Percentiles rank a stretch among this genome's conserved stretches.
These are phyloP conservation scores for Fusarium agapanthi DNA, from an alignment of 2,329 filamentous ascomycete genomes.

Conservation along the genomic window DNA sequence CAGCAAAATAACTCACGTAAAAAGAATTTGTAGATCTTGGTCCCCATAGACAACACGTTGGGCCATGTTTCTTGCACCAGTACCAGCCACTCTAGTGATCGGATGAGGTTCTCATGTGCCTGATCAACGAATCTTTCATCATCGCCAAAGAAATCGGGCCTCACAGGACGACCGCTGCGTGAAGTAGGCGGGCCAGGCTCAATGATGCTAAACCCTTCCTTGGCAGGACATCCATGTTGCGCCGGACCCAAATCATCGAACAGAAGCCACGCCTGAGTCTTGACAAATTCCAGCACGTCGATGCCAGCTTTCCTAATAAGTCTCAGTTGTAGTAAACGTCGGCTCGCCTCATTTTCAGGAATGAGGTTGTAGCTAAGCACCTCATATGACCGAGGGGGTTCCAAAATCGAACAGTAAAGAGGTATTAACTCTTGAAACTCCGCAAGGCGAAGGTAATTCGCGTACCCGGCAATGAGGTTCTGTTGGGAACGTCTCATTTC, in stretches of 20 bases:
- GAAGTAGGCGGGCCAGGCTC: constrained; percentile 47
- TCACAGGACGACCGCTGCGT: constrained; percentile 68
- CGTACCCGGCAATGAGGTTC: constrained; percentile 82
- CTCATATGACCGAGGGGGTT: constrained; percentile 69
- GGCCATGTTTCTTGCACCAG: constrained; percentile 77
- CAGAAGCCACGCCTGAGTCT: constrained; percentile 68
- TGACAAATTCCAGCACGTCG: constrained; percentile 77
- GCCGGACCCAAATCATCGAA: constrained; percentile 56
- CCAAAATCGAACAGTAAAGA: constrained; percentile 84
- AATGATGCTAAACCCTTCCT: constrained; percentile 61
- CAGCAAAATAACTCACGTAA: constrained; percentile 70
- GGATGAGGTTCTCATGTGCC: constrained; percentile 76
- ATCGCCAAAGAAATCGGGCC: constrained; percentile 74
- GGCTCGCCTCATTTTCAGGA: constrained; percentile 70
- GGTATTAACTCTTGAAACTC: constrained; percentile 83
- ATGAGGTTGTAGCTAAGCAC: constrained; percentile 81
- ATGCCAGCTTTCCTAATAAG: constrained; percentile 81
- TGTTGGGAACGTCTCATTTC: constrained; percentile 64
- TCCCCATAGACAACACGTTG: constrained; percentile 73
- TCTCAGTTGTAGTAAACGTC: constrained; percentile 73
- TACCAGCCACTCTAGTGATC: constrained; percentile 85
- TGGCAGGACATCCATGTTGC: constrained; percentile 48
- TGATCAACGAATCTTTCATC: constrained; percentile 62
- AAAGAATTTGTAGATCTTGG: constrained; percentile 82
- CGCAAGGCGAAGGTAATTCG: constrained; percentile 77